Conservation (phyloP, 2,329 filamentous ascomycete genomes). For the Coniochaeta prunicola region DNA sequence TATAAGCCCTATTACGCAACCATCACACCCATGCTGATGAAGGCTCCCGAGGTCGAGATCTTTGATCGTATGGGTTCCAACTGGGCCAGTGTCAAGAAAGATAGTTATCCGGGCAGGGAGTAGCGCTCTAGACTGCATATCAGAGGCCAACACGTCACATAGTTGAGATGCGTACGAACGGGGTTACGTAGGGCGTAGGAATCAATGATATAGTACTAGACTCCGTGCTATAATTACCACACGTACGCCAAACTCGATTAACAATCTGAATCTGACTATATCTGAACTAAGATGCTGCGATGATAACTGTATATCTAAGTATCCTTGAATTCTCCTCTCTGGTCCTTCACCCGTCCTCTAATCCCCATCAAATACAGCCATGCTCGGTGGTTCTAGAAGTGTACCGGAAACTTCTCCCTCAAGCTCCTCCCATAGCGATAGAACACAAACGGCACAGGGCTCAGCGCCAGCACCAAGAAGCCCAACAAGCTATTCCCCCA, state of each 20-base stretch:
- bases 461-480: slow-evolving; percentile 19
- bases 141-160: neutral
- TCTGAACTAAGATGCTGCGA: too few relatives aligned
- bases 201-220: too few relatives aligned
- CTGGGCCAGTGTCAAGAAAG: neutral
- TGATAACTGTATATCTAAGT: too few relatives aligned
- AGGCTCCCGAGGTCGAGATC: neutral
- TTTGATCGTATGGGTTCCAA: neutral
- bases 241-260: too few relatives aligned
- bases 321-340: too few relatives aligned
- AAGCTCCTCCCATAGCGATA: neutral
- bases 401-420: neutral
- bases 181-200: too few relatives aligned
- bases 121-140: neutral
- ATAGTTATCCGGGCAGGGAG: neutral
- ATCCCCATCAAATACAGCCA: neutral
- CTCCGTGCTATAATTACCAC: too few relatives aligned
- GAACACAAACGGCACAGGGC: slow-evolving; percentile 6
- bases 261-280: too few relatives aligned
- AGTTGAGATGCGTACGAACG: too few relatives aligned
- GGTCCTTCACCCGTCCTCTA: too few relatives aligned
- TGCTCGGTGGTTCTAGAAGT: neutral
- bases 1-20: neutral
- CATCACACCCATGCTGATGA: neutral
- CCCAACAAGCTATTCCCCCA: slow-evolving; percentile 24